phyloP scores from a whole-genome alignment of 2,329 filamentous ascomycete species.

The Calonectria hongkongensis region DNA sequence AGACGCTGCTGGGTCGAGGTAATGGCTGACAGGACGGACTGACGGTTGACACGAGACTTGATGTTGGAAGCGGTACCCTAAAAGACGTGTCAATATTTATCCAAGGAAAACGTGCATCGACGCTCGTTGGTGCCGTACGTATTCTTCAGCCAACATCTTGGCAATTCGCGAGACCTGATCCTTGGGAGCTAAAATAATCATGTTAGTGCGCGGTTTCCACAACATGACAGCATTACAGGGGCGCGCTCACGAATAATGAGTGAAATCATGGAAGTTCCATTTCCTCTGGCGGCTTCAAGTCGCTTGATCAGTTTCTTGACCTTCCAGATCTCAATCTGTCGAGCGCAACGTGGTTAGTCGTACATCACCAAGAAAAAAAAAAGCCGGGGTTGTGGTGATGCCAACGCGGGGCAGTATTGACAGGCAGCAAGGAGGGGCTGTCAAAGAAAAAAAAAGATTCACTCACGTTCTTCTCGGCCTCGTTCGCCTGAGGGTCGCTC shows the following conservation, averaged over 20 bases:
- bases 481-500: slow-evolving; percentile 90
- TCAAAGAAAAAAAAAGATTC: slow-evolving; percentile 34
- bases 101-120: not conserved
- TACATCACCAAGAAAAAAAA: slow-evolving; percentile 34
- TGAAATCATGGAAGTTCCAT: slow-evolving; percentile 99
- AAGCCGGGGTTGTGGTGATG: slow-evolving; percentile 38
- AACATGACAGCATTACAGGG: slow-evolving; percentile 22
- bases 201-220: slow-evolving; percentile 54
- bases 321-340: slow-evolving; percentile 89
- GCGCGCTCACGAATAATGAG: slow-evolving; percentile 91
- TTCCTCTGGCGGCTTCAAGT: slow-evolving; percentile 96
- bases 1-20: slow-evolving; percentile 99
- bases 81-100: slow-evolving; percentile 47
- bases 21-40: slow-evolving; percentile 98
- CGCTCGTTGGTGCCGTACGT: slow-evolving; percentile 73
- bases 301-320: slow-evolving; percentile 99
- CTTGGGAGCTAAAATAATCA: slow-evolving; percentile 83
- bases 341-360: slow-evolving; percentile 44
- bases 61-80: slow-evolving; percentile 99
- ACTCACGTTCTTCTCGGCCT: slow-evolving; percentile 96
- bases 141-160: slow-evolving; percentile 99
- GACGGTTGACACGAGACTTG: slow-evolving; percentile 98
- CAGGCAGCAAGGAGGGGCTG: slow-evolving; percentile 51
- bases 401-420: slow-evolving; percentile 57
- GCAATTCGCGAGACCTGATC: slow-evolving; percentile 96